Evolutionary conservation across 2,329 filamentous ascomycete genomes (phyloP), one percentile per base, ranked within the genome.

Genomic region (Exophiala mesophila): DNA sequence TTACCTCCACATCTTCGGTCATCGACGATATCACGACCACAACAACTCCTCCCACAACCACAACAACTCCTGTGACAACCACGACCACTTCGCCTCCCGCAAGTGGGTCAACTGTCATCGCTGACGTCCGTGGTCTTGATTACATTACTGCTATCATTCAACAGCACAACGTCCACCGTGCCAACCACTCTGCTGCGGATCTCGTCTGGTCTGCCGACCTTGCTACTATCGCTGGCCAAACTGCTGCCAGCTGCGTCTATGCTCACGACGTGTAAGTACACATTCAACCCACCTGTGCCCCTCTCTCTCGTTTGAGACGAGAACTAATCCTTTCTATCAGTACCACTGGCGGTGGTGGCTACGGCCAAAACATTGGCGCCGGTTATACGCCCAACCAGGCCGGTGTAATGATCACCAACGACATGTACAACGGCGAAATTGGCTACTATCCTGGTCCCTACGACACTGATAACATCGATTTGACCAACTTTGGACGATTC

Each of bases 311-410:
- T 9, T 19, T 32, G 23, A 39, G 2, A 4, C 28, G 31, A 23
- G 6, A 37, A 40, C 42, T 57, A 80, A 76, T 56, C 23, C 12
- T 21, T 19, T 29, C 12, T n/a, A 7, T 9, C 13, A 52, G 45
- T 15, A 29, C 46, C 3, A 30, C 37, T 18, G 69, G 75, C 49
- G 72, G 69, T 36, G 79, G 78, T 40, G 72, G 74, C 34, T 94
- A 90, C 59, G 90, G 90, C 50, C 92, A 97, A 70, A 98, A 97
- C 76, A 82, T 97, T 45, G 89, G 86, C 59, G 81, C 82, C 47
- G 72, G 81, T 53, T 73, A 78, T 46, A 59, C 65, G 1, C 60
- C 68, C 15, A 65, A 63, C 48, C 74, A 80, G 33, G 72, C 86
- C 47, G 78, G 79, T 38, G 71, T 75, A 50, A 79, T 83, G 54